phyloP scores from a whole-genome alignment of 768 basidiomycete genomes.

The Pisolithus orientalis region DNA sequence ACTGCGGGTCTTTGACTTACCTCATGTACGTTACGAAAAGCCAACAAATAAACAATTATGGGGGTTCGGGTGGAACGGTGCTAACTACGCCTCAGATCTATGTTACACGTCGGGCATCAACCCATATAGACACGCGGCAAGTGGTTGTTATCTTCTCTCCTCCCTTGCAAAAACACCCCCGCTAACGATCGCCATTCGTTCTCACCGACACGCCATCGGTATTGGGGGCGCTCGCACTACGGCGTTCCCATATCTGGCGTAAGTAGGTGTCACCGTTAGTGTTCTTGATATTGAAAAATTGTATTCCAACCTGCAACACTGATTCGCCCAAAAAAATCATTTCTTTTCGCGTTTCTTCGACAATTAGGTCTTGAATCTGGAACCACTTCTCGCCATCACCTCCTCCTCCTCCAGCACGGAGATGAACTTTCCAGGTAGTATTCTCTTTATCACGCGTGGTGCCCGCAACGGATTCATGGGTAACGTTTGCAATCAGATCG shows the following conservation, averaged over 20 bases:
- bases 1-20: neutral
- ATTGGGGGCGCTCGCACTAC: constrained; percentile 21
- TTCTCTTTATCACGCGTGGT: constrained; percentile 89
- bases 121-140: constrained; percentile 15
- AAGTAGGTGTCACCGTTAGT: constrained; percentile 7
- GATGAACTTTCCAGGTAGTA: constrained; percentile 89
- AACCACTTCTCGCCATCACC: constrained; percentile 92
- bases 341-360: constrained; percentile 92
- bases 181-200: constrained; percentile 30
- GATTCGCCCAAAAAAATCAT: constrained; percentile 98
- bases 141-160: constrained; percentile 26
- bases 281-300: constrained; percentile 3
- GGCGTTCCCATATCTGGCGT: constrained; percentile 59
- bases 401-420: constrained; percentile 67
- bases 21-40: constrained; percentile 8
- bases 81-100: neutral
- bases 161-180: constrained; percentile 1
- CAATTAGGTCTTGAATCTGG: constrained; percentile 92
- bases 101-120: constrained; percentile 1
- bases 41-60: constrained; percentile 12
- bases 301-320: constrained; percentile 72
- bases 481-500: constrained; percentile 93
- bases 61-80: neutral
- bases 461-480: constrained; percentile 92
- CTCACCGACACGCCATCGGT: constrained; percentile 10